Conservation (phyloP, 2,329 filamentous ascomycete species). For the Hypoxylon sp. region DNA sequence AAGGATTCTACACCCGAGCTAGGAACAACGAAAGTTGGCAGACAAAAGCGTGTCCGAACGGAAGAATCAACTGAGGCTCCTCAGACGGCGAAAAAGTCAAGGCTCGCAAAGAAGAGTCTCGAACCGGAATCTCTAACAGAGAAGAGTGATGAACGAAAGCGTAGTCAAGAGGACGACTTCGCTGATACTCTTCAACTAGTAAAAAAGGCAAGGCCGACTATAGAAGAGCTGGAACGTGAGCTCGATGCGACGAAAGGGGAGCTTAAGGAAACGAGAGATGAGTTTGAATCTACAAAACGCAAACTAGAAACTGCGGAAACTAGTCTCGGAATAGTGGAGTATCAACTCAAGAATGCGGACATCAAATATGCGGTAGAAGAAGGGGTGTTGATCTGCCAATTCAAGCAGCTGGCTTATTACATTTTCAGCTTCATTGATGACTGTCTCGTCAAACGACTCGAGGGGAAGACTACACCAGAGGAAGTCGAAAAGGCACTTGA, state of each 20-base stretch:
- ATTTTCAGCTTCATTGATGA: neutral
- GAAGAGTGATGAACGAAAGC: neutral
- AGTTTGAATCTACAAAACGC: neutral
- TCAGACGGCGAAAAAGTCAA: neutral
- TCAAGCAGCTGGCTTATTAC: neutral
- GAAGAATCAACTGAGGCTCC: neutral
- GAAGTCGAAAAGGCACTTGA: conserved; percentile 50
- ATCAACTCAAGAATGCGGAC: neutral
- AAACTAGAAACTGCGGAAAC: neutral
- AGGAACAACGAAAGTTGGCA: neutral
- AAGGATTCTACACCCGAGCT: neutral
- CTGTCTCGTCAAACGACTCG: conserved; percentile 31
- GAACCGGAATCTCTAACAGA: neutral
- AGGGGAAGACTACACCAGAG: conserved; percentile 50
- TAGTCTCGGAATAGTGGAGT: neutral
- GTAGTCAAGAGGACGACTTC: neutral
- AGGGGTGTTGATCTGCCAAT: neutral
- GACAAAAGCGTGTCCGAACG: neutral
- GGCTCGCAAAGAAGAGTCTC: neutral
- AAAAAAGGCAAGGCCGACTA: neutral
- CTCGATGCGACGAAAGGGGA: neutral
- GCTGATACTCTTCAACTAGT: neutral
- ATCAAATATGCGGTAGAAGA: neutral
- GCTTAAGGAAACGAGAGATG: conserved; percentile 1
- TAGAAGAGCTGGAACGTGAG: neutral